Conservation (phyloP, 495 filamentous ascomycete genomes). For the Penicillium macrosclerotiorum region DNA sequence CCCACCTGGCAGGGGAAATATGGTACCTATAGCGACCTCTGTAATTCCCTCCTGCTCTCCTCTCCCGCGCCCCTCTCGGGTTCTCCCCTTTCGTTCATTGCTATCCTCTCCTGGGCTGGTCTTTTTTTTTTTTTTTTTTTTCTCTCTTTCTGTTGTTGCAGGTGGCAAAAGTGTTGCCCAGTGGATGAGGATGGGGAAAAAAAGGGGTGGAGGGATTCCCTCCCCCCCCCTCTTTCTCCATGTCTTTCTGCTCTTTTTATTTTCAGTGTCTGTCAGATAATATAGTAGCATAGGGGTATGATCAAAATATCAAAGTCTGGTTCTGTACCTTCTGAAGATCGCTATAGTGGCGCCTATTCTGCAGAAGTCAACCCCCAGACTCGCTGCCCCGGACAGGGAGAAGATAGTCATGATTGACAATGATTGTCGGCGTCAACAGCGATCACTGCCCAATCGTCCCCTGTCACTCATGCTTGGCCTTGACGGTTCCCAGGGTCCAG, state of each 20-base stretch:
- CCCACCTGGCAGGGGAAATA: constrained; percentile 15
- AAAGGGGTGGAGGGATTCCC: neutral
- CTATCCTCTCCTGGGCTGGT: too few relatives aligned
- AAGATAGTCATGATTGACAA: constrained; percentile 28
- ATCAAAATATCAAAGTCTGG: too few relatives aligned
- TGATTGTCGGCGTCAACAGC: constrained; percentile 21
- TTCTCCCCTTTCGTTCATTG: too few relatives aligned
- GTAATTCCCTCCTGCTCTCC: too few relatives aligned
- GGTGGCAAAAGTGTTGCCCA: neutral
- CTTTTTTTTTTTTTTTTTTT: too few relatives aligned
- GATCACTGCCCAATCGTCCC: constrained; percentile 26
- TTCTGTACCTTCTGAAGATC: too few relatives aligned
- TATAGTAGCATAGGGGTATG: too few relatives aligned
- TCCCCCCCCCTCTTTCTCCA: too few relatives aligned
- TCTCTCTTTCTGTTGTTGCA: neutral
- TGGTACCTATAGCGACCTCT: neutral
- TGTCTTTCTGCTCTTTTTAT: neutral
- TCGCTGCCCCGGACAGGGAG: constrained; percentile 10
- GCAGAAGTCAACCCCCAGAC: constrained; percentile 15
- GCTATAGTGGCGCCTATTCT: constrained; percentile 2
- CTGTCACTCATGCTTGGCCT: constrained; percentile 27
- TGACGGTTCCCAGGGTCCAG: constrained; percentile 16
- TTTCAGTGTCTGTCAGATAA: too few relatives aligned
- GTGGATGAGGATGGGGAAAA: neutral
- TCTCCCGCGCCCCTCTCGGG: too few relatives aligned